A percentile compares a stretch with the other conserved stretches of the same genome.
These are phyloP conservation scores for Sporodiniella umbellata DNA, from an alignment of 371 early-diverging fungal species.

Conservation along the genomic window DNA sequence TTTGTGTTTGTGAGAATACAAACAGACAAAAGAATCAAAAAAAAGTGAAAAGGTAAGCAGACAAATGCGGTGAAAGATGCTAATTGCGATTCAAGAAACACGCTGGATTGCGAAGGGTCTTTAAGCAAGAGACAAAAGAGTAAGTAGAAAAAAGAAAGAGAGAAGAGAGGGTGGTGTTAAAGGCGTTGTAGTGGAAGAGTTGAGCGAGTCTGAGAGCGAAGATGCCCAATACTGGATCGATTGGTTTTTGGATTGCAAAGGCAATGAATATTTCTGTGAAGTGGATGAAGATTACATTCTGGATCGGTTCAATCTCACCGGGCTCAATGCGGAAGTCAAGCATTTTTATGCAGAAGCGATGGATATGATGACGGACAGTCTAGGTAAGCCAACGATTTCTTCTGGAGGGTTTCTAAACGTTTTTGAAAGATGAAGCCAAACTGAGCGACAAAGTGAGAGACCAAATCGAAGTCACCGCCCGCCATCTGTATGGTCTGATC, in stretches of 20 bases:
- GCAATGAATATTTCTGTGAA: slow-evolving; percentile 90
- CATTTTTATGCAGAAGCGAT: slow-evolving; percentile 73
- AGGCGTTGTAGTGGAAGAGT: slow-evolving; percentile 1
- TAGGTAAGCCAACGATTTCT: slow-evolving; percentile 31
- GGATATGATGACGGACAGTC: slow-evolving; percentile 85
- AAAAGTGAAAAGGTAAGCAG: neutral
- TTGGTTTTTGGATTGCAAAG: slow-evolving; percentile 71
- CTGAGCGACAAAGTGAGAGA: slow-evolving; percentile 63
- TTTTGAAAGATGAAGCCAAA: slow-evolving; percentile 48
- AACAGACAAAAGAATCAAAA: too few species aligned
- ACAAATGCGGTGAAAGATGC: neutral
- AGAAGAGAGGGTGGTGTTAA: neutral
- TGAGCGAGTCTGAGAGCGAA: slow-evolving; percentile 55
- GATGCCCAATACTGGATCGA: slow-evolving; percentile 77
- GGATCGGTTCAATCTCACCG: slow-evolving; percentile 93
- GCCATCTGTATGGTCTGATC: slow-evolving; percentile 86
- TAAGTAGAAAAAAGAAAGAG: neutral
- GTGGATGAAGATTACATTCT: slow-evolving; percentile 92
- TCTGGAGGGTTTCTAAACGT: neutral
- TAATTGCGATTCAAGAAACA: neutral
- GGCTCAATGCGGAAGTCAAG: slow-evolving; percentile 73
- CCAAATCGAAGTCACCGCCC: slow-evolving; percentile 67
- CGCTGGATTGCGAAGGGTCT: neutral
- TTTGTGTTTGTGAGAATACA: too few species aligned
- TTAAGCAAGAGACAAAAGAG: neutral